These are phyloP conservation scores for Apiospora arundinis DNA, from an alignment of 2,329 filamentous ascomycete species.

Conservation along the genomic window DNA sequence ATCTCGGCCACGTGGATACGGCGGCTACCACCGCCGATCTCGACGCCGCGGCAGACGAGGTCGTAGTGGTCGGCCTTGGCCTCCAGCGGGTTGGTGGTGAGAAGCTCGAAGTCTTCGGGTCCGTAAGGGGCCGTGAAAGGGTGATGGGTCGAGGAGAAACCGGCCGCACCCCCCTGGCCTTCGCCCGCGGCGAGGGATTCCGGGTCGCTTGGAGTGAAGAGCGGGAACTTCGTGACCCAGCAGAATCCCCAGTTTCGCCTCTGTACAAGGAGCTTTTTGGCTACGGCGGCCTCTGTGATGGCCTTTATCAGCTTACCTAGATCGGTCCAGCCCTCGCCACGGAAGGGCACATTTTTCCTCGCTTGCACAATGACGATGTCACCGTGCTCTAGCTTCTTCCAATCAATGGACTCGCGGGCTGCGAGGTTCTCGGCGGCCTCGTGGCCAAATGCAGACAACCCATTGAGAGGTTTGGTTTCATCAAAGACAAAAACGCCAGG, in stretches of 20 bases:
- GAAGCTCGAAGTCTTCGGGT: constrained; percentile 72
- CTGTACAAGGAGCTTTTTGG: constrained; percentile 60
- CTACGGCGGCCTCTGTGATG: constrained; percentile 72
- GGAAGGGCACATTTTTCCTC: constrained; percentile 67
- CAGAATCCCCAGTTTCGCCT: constrained; percentile 68
- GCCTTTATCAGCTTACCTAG: constrained; percentile 76
- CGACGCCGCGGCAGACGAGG: constrained; percentile 92
- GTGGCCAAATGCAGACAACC: constrained; percentile 62
- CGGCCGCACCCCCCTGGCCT: constrained; percentile 81
- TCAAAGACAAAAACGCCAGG: constrained; percentile 83
- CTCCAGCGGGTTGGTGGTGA: constrained; percentile 73
- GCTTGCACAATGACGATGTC: constrained; percentile 86
- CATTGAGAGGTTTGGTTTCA: constrained; percentile 73
- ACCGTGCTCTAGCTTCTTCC: constrained; percentile 63
- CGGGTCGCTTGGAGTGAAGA: constrained; percentile 78
- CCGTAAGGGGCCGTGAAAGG: constrained; percentile 91
- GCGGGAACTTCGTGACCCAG: constrained; percentile 90
- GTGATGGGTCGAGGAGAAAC: constrained; percentile 89
- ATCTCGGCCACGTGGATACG: constrained; percentile 87
- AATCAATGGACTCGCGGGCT: constrained; percentile 29
- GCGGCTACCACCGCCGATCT: constrained; percentile 89
- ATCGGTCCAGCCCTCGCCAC: constrained; percentile 71
- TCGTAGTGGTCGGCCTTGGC: constrained; percentile 92
- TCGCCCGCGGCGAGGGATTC: constrained; percentile 61
- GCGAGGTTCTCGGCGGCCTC: constrained; percentile 36